Percentiles rank a stretch among this genome's conserved stretches.
These are phyloP conservation scores for Mycena filopes DNA, from an alignment of 768 basidiomycete species.

Conservation along the genomic window DNA sequence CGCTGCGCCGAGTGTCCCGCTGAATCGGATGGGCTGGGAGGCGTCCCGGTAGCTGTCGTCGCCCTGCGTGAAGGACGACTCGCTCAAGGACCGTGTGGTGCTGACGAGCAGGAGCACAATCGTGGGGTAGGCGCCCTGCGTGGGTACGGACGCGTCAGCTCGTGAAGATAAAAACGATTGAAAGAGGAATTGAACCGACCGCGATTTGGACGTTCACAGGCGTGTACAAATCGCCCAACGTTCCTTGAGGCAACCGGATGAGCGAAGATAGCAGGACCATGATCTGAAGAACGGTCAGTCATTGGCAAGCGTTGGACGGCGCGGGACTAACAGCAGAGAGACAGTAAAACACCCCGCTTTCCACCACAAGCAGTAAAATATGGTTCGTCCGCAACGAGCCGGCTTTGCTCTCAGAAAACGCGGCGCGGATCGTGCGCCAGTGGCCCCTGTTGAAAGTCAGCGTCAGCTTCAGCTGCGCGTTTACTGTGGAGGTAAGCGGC, in stretches of 20 bases:
- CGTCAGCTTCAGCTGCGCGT: neutral
- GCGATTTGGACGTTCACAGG: conserved; percentile 23
- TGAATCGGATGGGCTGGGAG: conserved; percentile 1
- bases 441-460: conserved; percentile 5
- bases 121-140: conserved; percentile 28
- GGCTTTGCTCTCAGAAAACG: conserved; percentile 8
- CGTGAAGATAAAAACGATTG: no score
- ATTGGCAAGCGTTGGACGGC: neutral
- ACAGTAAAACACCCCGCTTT: conserved; percentile 24
- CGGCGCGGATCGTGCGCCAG: conserved; percentile 4
- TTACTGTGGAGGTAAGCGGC: neutral
- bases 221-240: conserved; percentile 17
- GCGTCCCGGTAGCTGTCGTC: neutral
- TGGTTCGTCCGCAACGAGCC: conserved; percentile 10
- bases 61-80: conserved; percentile 20
- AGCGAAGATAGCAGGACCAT: conserved; percentile 1
- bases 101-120: conserved; percentile 32
- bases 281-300: neutral
- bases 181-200: no score
- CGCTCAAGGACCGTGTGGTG: conserved; percentile 23
- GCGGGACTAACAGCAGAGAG: conserved; percentile 16
- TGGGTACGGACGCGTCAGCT: no score
- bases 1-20: neutral
- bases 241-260: conserved; percentile 25
- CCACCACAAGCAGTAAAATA: conserved; percentile 23